Evolutionary conservation across 306 rosid species (phyloP), one percentile per base, ranked within the genome.

Genomic region (Vigna angularis): DNA sequence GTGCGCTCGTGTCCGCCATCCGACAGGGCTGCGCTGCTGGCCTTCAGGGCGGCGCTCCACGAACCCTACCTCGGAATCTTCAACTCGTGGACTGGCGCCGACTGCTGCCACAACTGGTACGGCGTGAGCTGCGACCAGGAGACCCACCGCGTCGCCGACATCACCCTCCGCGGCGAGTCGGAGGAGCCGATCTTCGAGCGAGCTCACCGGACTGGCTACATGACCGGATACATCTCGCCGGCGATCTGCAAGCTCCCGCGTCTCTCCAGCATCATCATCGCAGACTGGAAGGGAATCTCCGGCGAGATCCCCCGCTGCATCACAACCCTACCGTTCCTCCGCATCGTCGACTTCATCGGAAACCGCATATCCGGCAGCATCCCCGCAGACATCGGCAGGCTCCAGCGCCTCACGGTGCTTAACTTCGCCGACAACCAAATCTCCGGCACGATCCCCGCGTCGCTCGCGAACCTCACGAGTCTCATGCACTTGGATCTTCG

Each of bases 201-300:
- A 18, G 83, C 87, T 0, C 88, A 84, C 81, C 91, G 93, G 13
- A 85, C 96, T 15, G 99, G 98, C 15, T 86, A 81, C 87, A 96
- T 96, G 99, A 90, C 97, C 77, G 99, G 99, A 0, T 61, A 17
- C 18, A 91, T 96, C 75, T 93, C 98, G 0, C 94, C 93, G 6
- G 78, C 86, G 11, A 88, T 96, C 69, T 96, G 99, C 66, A 81
- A 73, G 16, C 93, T 96, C 12, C 57, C 82, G 3, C 86, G 96
- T 3, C 98, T 96, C 79, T 90, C 96, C 48, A 76, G 93, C 81
- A 9, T 93, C 76, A 91, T 86, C 22, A 81, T 96, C 53, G 90
- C 99, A 38, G 99, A 96, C 47, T 96, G 99, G 99, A 91, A 93
- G 79, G 97, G 96, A 1, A 93, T 96, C 72, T 42, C 99, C 75